Evolutionary conservation across 345 rosid genomes (phyloP).

Genomic region (Salix brachista): DNA sequence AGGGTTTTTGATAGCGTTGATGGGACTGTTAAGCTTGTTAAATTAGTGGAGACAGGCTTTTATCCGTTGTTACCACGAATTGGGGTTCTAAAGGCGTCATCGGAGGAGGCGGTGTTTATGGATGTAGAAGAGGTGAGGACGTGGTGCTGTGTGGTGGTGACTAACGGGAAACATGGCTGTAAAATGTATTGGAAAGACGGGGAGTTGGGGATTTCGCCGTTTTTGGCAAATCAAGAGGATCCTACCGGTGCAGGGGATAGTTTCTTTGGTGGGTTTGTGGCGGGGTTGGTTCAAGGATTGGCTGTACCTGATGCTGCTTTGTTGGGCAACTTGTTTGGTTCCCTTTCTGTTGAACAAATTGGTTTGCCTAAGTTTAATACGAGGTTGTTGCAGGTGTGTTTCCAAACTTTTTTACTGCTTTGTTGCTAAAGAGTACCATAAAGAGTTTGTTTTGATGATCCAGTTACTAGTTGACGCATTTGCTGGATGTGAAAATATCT

Average conservation of each 20-base stretch:
- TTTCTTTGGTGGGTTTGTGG: conserved; percentile 75
- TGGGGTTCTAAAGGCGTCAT: conserved; percentile 77
- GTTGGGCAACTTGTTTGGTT: conserved; percentile 84
- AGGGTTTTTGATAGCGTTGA: conserved; percentile 56
- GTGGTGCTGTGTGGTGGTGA: conserved; percentile 81
- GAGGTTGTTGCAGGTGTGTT: conserved; percentile 62
- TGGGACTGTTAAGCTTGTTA: conserved; percentile 66
- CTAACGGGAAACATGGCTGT: conserved; percentile 83
- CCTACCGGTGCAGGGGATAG: conserved; percentile 99
- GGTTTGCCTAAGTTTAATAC: conserved; percentile 74
- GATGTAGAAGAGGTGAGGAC: conserved; percentile 72
- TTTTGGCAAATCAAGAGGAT: conserved; percentile 68
- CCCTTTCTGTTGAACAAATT: conserved; percentile 81
- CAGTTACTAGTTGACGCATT: not conserved
- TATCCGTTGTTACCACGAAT: conserved; percentile 50
- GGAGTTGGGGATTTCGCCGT: conserved; percentile 50
- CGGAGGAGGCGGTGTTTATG: conserved; percentile 79
- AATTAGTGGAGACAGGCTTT: conserved; percentile 58
- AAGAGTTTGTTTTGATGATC: not conserved
- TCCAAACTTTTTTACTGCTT: not conserved
- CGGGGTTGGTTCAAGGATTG: conserved; percentile 74
- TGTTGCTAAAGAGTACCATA: no score
- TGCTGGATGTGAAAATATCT: not conserved
- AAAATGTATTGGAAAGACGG: conserved; percentile 53
- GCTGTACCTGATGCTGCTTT: conserved; percentile 86